Percentiles rank a stretch among this genome's conserved stretches.
phyloP scores from a whole-genome alignment of 2,329 filamentous ascomycete genomes.

The Trichophyton schoenleinii region DNA sequence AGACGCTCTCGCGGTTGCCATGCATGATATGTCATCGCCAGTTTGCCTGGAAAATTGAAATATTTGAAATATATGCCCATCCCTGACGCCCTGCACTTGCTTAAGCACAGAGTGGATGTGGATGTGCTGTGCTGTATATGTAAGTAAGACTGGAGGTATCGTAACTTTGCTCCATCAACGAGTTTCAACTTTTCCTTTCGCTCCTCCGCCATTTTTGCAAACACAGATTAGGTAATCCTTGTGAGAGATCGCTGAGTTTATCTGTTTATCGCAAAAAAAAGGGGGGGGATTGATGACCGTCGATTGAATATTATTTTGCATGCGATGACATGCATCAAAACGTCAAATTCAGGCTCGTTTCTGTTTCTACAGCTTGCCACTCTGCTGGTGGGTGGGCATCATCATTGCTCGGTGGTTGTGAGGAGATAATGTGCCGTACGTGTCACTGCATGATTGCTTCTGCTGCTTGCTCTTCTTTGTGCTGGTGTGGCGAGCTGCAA shows the following conservation, averaged over 20 bases:
- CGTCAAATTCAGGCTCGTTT: background rate
- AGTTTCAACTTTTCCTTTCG: no score
- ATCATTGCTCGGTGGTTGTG: background rate
- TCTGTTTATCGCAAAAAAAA: background rate
- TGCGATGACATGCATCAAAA: background rate
- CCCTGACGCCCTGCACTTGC: no score
- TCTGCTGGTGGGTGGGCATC: background rate
- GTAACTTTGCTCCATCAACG: background rate
- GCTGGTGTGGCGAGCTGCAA: background rate
- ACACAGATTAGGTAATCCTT: background rate
- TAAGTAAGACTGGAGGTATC: background rate
- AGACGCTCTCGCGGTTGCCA: background rate
- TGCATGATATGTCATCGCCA: background rate
- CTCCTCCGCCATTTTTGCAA: background rate
- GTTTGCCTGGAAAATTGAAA: background rate
- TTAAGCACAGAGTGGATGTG: background rate
- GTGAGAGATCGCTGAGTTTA: background rate
- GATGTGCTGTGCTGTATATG: background rate
- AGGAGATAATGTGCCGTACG: background rate
- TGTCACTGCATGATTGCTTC: constrained; percentile 1
- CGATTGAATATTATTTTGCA: background rate
- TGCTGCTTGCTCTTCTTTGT: background rate
- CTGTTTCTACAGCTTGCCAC: background rate
- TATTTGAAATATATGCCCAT: background rate
- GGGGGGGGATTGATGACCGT: no score